Conservation (phyloP, 2,329 filamentous ascomycete genomes). For the Blumeria graminis region DNA sequence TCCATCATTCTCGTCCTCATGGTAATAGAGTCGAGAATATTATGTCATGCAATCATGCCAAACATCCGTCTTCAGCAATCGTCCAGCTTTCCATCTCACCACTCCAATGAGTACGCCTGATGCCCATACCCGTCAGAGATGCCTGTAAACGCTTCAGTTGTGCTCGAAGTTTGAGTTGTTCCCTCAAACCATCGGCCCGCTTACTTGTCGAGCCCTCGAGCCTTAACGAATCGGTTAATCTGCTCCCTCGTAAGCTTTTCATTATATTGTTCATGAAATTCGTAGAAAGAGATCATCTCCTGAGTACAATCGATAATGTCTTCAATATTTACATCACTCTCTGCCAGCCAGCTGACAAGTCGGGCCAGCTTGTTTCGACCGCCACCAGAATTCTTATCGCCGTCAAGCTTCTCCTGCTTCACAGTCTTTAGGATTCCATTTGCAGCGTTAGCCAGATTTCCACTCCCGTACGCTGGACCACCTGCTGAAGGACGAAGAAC, state of each 20-base stretch:
- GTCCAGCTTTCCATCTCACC: too few species aligned
- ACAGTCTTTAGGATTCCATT: slow-evolving; percentile 14
- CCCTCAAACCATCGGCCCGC: too few species aligned
- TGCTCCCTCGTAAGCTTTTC: slow-evolving; percentile 17
- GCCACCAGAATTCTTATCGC: slow-evolving; percentile 7
- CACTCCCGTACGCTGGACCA: slow-evolving; percentile 19
- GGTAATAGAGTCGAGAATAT: too few species aligned
- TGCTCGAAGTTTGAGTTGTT: too few species aligned
- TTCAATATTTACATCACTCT: slow-evolving; percentile 44
- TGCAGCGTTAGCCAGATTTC: slow-evolving; percentile 14
- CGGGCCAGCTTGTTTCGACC: slow-evolving; percentile 20
- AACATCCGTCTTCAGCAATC: too few species aligned
- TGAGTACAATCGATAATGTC: slow-evolving; percentile 46
- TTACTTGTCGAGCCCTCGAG: slow-evolving; percentile 15
- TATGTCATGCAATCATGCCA: too few species aligned
- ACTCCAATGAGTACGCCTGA: too few species aligned
- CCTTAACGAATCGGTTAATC: slow-evolving; percentile 17
- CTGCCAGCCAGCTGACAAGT: slow-evolving; percentile 42
- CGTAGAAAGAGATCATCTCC: slow-evolving; percentile 48
- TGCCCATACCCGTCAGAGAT: too few species aligned
- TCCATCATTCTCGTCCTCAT: too few species aligned
- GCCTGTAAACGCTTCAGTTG: too few species aligned
- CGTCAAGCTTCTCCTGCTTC: slow-evolving; percentile 8
- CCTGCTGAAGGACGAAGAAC: slow-evolving; percentile 34
- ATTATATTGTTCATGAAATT: slow-evolving; percentile 20